phyloP scores from a whole-genome alignment of 768 basidiomycete genomes.

The Amylocystis lapponica region DNA sequence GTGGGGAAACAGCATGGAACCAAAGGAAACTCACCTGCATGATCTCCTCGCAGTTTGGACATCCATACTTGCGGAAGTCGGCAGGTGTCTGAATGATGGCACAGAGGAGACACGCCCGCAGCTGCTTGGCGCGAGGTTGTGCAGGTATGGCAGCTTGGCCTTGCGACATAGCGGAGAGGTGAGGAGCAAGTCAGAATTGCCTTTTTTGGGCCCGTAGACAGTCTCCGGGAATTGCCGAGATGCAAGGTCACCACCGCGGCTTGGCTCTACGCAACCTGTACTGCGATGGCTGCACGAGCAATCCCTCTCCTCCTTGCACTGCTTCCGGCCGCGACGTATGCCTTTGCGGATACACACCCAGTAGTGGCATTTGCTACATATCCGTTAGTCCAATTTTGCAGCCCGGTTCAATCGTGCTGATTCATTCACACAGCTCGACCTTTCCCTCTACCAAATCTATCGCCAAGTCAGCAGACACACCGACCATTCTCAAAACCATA shows the following conservation, averaged over 20 bases:
- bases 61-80: conserved; percentile 83
- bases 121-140: conserved; percentile 61
- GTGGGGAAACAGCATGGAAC: neutral
- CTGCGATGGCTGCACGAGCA: conserved; percentile 14
- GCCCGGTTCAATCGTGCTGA: too few species aligned
- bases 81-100: conserved; percentile 79
- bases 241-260: neutral
- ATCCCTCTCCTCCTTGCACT: conserved; percentile 33
- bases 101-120: conserved; percentile 91
- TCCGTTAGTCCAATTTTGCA: too few species aligned
- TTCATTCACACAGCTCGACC: too few species aligned
- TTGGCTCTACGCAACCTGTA: neutral
- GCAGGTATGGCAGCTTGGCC: conserved; percentile 41
- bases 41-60: conserved; percentile 96
- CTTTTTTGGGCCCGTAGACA: neutral
- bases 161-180: conserved; percentile 17
- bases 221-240: neutral
- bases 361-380: conserved; percentile 63
- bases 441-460: too few species aligned
- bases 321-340: conserved; percentile 42
- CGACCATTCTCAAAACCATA: conserved; percentile 37
- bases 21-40: conserved; percentile 62
- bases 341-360: conserved; percentile 59
- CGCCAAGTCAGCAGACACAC: conserved; percentile 9
- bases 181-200: too few species aligned